A percentile compares a stretch with the other conserved stretches of the same genome.
These are phyloP conservation scores for Trichothecium roseum DNA, from an alignment of 2,329 filamentous ascomycete genomes.

Conservation along the genomic window DNA sequence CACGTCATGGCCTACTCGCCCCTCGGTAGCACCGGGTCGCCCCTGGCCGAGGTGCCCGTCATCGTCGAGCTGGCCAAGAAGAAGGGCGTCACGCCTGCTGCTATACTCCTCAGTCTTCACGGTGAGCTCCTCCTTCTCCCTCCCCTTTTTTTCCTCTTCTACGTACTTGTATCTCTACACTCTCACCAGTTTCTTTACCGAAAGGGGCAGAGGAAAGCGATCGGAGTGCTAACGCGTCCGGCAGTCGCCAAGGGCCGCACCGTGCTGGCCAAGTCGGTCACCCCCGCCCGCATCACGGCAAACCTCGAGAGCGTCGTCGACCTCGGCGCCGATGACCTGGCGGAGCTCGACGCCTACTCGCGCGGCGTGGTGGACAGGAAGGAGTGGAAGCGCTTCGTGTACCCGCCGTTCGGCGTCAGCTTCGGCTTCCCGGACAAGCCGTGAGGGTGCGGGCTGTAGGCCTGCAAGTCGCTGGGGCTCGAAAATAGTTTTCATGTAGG, in stretches of 20 bases:
- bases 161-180: no score
- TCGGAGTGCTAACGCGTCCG: conserved; percentile 4
- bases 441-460: no score
- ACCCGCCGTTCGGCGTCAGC: conserved; percentile 57
- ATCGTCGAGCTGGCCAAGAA: conserved; percentile 55
- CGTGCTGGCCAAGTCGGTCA: conserved; percentile 66
- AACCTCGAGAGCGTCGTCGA: conserved; percentile 54
- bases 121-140: conserved; percentile 31
- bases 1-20: conserved; percentile 64
- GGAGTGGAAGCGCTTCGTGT: conserved; percentile 52
- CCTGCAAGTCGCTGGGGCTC: no score
- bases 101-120: conserved; percentile 62
- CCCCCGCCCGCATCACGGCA: conserved; percentile 54
- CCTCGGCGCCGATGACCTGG: conserved; percentile 51
- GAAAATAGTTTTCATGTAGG: no score
- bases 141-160: not conserved
- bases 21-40: conserved; percentile 53
- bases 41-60: conserved; percentile 52
- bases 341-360: conserved; percentile 49
- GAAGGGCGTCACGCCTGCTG: conserved; percentile 48
- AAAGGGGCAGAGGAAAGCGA: conserved; percentile 4
- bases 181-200: not conserved
- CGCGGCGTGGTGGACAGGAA: conserved; percentile 35
- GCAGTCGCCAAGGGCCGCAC: conserved; percentile 58
- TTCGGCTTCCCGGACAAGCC: conserved; percentile 65